Conservation (phyloP, 441 rosid genomes). For the Pelargonium cotyledonis region DNA sequence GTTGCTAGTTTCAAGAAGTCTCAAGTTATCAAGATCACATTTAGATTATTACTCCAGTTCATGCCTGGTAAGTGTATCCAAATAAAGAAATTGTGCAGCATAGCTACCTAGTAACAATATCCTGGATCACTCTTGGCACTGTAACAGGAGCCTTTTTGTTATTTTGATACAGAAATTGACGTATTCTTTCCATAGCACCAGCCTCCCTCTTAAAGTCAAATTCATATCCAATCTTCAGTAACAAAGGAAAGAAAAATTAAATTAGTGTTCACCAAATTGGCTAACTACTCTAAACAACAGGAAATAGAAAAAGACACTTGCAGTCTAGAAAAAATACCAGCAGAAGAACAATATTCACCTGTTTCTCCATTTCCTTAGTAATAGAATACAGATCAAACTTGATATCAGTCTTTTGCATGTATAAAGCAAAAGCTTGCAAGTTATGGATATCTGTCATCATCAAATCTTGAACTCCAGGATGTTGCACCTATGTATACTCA, state of each 20-base stretch:
- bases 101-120: constrained; percentile 71
- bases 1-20: neutral
- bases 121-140: constrained; percentile 56
- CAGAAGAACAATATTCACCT: constrained; percentile 37
- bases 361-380: constrained; percentile 91
- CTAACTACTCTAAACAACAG: constrained; percentile 5
- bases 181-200: constrained; percentile 73
- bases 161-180: constrained; percentile 52
- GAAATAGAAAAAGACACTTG: neutral
- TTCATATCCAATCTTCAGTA: constrained; percentile 78
- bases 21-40: neutral
- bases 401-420: constrained; percentile 84
- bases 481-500: constrained; percentile 62
- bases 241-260: constrained; percentile 17
- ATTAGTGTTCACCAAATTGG: constrained; percentile 5
- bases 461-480: constrained; percentile 78
- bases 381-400: constrained; percentile 77
- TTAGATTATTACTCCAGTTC: neutral
- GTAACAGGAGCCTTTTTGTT: constrained; percentile 76
- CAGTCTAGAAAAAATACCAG: constrained; percentile 5
- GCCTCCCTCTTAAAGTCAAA: constrained; percentile 90
- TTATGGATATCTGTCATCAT: constrained; percentile 95
- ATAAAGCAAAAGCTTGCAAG: constrained; percentile 83
- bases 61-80: neutral
- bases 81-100: constrained; percentile 1